A percentile compares a stretch with the other conserved stretches of the same genome.
Conservation (phyloP, 2,329 filamentous ascomycete genomes). For the Cladosporium sp. region DNA sequence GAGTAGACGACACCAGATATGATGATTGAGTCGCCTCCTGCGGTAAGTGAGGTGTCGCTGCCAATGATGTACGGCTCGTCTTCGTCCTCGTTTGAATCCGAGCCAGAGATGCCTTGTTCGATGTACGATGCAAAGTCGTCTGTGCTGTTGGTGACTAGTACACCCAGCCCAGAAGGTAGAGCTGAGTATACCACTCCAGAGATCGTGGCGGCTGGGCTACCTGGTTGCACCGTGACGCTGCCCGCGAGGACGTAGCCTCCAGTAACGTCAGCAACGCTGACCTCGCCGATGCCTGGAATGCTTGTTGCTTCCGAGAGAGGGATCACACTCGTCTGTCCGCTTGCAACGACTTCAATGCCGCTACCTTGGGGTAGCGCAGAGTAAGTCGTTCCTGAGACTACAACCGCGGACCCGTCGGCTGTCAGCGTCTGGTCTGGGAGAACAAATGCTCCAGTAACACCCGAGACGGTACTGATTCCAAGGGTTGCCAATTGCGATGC, state of each 20-base stretch:
- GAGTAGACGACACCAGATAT: background rate
- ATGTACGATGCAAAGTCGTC: conserved; percentile 2
- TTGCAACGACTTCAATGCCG: background rate
- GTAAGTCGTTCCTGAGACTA: conserved; percentile 5
- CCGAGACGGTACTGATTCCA: background rate
- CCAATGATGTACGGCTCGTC: background rate
- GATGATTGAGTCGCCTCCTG: background rate
- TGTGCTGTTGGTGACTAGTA: background rate
- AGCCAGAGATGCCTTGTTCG: conserved; percentile 1
- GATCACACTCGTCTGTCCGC: background rate
- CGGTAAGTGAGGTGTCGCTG: background rate
- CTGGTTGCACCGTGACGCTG: conserved; percentile 2
- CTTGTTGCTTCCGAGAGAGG: background rate
- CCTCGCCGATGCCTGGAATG: background rate
- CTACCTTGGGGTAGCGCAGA: background rate
- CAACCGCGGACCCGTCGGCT: background rate
- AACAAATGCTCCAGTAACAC: background rate
- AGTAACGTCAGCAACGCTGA: background rate
- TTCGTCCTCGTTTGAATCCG: background rate
- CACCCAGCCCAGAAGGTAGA: conserved; percentile 1
- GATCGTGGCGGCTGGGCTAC: background rate
- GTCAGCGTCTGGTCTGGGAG: conserved; percentile 2
- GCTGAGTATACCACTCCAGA: conserved; percentile 4
- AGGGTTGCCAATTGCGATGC: background rate
- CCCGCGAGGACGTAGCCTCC: conserved; percentile 6